Conservation (phyloP, 345 rosid genomes). For the Hevea brasiliensis region DNA sequence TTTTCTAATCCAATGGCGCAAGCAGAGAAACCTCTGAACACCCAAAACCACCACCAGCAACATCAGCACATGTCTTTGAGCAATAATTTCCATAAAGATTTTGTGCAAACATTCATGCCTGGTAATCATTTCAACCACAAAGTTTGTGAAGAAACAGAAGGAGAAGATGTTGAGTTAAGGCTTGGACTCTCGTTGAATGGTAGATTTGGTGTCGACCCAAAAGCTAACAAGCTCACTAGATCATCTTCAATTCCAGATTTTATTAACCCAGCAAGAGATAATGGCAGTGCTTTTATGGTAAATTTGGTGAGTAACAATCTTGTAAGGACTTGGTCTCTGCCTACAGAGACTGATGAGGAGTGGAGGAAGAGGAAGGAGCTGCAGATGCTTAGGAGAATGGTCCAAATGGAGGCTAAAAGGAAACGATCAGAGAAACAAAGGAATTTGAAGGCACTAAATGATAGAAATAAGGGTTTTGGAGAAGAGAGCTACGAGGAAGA, state of each 20-base stretch:
- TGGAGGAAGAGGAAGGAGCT: constrained; percentile 76
- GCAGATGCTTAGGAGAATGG: constrained; percentile 60
- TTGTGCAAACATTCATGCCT: constrained; percentile 45
- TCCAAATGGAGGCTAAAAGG: constrained; percentile 80
- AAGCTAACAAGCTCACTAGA: constrained; percentile 44
- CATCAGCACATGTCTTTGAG: neutral
- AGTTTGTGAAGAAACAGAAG: constrained; percentile 13
- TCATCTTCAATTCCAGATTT: constrained; percentile 66
- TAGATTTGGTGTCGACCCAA: constrained; percentile 76
- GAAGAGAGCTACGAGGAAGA: constrained; percentile 37
- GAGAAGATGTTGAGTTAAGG: constrained; percentile 61
- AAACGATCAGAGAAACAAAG: constrained; percentile 74
- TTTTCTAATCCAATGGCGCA: constrained; percentile 31
- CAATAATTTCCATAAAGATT: constrained; percentile 30
- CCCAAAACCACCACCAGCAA: neutral
- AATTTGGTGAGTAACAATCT: constrained; percentile 29
- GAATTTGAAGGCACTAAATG: constrained; percentile 37
- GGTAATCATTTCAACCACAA: constrained; percentile 25
- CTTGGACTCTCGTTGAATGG: constrained; percentile 80
- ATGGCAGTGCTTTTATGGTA: constrained; percentile 16
- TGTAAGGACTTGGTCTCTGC: constrained; percentile 62
- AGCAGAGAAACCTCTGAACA: constrained; percentile 32
- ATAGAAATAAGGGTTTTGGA: constrained; percentile 18
- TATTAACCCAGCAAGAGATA: constrained; percentile 30
- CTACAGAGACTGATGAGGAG: constrained; percentile 60